These are phyloP conservation scores for Hyparrhenia diplandra DNA, from an alignment of 176 grass and related monocot genomes.

Conservation along the genomic window DNA sequence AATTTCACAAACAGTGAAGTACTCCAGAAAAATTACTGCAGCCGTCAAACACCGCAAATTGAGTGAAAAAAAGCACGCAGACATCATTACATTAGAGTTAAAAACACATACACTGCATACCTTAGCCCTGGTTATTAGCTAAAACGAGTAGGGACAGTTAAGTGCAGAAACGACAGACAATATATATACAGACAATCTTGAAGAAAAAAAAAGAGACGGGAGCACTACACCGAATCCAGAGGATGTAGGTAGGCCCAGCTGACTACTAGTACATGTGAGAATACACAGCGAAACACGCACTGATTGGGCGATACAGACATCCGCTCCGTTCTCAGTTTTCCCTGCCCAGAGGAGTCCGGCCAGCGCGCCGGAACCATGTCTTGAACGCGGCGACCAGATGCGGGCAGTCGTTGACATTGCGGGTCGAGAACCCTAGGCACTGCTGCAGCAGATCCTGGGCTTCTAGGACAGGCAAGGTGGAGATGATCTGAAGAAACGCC, in stretches of 20 bases:
- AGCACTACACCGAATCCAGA: not conserved
- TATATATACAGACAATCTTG: not conserved
- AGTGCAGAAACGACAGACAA: not conserved
- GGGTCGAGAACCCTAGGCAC: slow-evolving; percentile 73
- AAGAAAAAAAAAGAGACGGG: not conserved
- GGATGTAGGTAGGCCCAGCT: not conserved
- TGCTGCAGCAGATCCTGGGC: slow-evolving; percentile 74
- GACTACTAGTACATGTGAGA: not conserved
- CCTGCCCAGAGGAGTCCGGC: not conserved
- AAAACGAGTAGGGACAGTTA: not conserved
- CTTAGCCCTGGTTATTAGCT: not conserved
- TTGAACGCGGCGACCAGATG: slow-evolving; percentile 37
- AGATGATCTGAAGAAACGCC: slow-evolving; percentile 81
- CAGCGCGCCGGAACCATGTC: slow-evolving; percentile 39
- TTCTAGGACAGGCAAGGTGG: slow-evolving; percentile 53
- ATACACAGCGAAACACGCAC: not conserved
- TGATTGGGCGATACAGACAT: not conserved
- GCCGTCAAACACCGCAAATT: not conserved
- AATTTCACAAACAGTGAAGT: not conserved
- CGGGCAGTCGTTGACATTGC: slow-evolving; percentile 39
- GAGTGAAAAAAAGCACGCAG: not conserved
- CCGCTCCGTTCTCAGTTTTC: slow-evolving; percentile 11
- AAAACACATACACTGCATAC: not conserved
- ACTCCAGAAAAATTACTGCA: not conserved
- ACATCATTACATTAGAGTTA: not conserved